A percentile compares a stretch with the other conserved stretches of the same genome.
phyloP scores from a whole-genome alignment of 2,329 filamentous ascomycete genomes.

The Fusarium virguliforme region DNA sequence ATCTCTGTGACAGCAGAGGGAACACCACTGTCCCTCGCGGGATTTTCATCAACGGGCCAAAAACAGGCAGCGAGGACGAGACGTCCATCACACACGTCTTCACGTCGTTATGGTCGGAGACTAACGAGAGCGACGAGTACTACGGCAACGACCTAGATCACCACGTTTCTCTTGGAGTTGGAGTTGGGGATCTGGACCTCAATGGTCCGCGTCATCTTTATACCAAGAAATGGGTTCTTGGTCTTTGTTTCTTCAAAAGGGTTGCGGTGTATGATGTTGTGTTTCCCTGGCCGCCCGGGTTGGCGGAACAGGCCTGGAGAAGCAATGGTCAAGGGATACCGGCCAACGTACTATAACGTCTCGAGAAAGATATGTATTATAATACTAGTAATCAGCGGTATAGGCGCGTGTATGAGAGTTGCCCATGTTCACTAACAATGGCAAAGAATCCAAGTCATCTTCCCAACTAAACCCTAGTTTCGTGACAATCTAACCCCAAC shows the following conservation, averaged over 20 bases:
- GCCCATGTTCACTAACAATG: no score
- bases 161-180: slow-evolving; percentile 46
- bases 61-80: neutral
- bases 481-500: no score
- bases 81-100: slow-evolving; percentile 20
- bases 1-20: slow-evolving; percentile 23
- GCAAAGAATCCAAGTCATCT: no score
- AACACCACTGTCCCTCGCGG: slow-evolving; percentile 22
- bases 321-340: neutral
- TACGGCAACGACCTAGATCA: slow-evolving; percentile 43
- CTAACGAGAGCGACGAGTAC: slow-evolving; percentile 28
- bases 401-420: no score
- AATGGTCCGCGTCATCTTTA: slow-evolving; percentile 32
- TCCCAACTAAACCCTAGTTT: no score
- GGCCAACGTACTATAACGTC: slow-evolving; percentile 51
- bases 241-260: slow-evolving; percentile 46
- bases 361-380: neutral
- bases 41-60: slow-evolving; percentile 28
- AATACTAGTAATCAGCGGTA: neutral
- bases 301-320: neutral
- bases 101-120: slow-evolving; percentile 41
- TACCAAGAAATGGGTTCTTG: slow-evolving; percentile 43
- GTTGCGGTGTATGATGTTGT: slow-evolving; percentile 31
- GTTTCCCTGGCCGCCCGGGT: slow-evolving; percentile 46
- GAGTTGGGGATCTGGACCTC: neutral